Evolutionary conservation across 345 rosid genomes (phyloP).

Genomic region (Carallia pectinifolia): DNA sequence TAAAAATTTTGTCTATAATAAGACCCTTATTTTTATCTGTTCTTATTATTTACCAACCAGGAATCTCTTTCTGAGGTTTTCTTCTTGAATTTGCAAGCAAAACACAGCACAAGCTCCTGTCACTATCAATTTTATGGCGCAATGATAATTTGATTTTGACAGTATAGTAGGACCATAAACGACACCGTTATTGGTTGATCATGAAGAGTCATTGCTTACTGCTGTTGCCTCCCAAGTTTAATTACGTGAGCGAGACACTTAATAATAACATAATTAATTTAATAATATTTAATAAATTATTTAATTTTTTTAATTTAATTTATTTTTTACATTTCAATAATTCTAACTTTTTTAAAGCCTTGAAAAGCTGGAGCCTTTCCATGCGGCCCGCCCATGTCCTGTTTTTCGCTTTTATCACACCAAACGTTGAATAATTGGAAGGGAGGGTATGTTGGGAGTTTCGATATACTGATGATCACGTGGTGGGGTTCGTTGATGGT

Average conservation of each 20-base stretch:
- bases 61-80: background rate
- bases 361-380: background rate
- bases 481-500: background rate
- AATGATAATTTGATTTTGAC: background rate
- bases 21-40: background rate
- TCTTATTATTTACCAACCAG: background rate
- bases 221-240: too few relatives aligned
- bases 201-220: too few relatives aligned
- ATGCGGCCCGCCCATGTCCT: background rate
- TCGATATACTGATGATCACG: background rate
- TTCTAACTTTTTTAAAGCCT: background rate
- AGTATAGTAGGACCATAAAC: background rate
- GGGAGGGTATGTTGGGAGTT: background rate
- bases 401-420: too few relatives aligned
- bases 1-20: too few relatives aligned
- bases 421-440: background rate
- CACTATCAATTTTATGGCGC: too few relatives aligned
- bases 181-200: too few relatives aligned
- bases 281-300: too few relatives aligned
- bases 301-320: too few relatives aligned
- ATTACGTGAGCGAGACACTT: too few relatives aligned
- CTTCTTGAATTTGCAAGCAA: background rate
- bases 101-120: too few relatives aligned
- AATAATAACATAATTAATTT: too few relatives aligned
- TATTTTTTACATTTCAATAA: too few relatives aligned